phyloP scores from a whole-genome alignment of 78 protist genomes.

The Dictyostelium brefeldianum region DNA sequence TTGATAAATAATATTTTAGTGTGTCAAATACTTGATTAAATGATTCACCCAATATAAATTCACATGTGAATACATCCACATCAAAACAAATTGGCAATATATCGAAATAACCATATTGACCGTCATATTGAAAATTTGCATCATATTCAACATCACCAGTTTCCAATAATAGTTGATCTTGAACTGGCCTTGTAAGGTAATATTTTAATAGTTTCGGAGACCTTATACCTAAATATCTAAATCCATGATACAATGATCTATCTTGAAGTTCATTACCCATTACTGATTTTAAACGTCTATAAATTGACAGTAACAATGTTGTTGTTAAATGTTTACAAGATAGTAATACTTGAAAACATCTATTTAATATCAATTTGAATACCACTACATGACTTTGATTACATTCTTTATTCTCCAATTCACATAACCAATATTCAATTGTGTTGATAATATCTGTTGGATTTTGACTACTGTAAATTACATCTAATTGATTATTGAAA shows the following conservation, averaged over 20 bases:
- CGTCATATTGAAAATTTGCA: background rate
- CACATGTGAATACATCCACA: background rate
- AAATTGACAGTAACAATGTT: background rate
- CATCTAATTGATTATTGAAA: background rate
- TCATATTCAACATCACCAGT: slow-evolving; percentile 5
- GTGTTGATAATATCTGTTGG: background rate
- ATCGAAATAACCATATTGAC: background rate
- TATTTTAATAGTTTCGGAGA: background rate
- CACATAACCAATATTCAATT: background rate
- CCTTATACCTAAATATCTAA: background rate
- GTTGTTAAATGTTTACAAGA: background rate
- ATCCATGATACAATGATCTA: background rate
- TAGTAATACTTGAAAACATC: background rate
- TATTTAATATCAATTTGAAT: background rate
- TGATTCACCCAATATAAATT: background rate
- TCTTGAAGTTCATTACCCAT: background rate
- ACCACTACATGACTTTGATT: background rate
- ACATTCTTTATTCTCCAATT: background rate
- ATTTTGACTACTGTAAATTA: background rate
- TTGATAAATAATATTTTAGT: background rate
- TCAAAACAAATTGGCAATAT: background rate
- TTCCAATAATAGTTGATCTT: background rate
- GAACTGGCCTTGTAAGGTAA: background rate
- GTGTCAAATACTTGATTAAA: too few species aligned
- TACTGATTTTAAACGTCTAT: too few species aligned